Evolutionary conservation across 1,284 basidiomycete species (phyloP).

Genomic region (Malassezia restricta): DNA sequence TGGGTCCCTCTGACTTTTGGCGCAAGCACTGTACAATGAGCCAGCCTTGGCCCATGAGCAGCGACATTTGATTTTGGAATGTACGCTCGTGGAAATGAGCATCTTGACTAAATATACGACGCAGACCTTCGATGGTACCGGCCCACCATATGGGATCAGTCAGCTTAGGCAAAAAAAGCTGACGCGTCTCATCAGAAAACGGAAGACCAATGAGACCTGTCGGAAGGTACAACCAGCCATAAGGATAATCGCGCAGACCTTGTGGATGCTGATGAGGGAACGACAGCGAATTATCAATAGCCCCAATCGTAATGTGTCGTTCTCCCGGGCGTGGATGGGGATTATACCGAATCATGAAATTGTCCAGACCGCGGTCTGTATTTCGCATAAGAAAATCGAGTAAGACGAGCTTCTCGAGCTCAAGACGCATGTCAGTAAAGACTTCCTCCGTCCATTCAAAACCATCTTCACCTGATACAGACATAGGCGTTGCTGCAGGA

Average conservation of each 20-base stretch:
- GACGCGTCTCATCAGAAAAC: conserved; percentile 61
- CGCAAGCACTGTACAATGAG: conserved; percentile 72
- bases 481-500: conserved; percentile 38
- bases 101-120: conserved; percentile 65
- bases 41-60: conserved; percentile 82
- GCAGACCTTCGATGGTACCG: conserved; percentile 64
- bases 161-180: conserved; percentile 67
- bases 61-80: conserved; percentile 65
- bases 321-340: not conserved
- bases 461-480: conserved; percentile 52
- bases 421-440: conserved; percentile 62
- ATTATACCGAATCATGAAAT: conserved; percentile 45
- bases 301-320: conserved; percentile 54
- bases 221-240: conserved; percentile 72
- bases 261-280: conserved; percentile 63
- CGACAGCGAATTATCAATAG: conserved; percentile 82
- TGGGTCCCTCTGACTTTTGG: conserved; percentile 54
- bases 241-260: conserved; percentile 79
- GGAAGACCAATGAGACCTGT: conserved; percentile 64
- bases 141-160: conserved; percentile 80
- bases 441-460: conserved; percentile 74
- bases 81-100: conserved; percentile 52
- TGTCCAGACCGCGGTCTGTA: conserved; percentile 51
- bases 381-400: conserved; percentile 77
- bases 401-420: conserved; percentile 61